Evolutionary conservation across 1,284 basidiomycete species (phyloP), one percentile per base, ranked within the genome.

Genomic region (Puccinia polysora): DNA sequence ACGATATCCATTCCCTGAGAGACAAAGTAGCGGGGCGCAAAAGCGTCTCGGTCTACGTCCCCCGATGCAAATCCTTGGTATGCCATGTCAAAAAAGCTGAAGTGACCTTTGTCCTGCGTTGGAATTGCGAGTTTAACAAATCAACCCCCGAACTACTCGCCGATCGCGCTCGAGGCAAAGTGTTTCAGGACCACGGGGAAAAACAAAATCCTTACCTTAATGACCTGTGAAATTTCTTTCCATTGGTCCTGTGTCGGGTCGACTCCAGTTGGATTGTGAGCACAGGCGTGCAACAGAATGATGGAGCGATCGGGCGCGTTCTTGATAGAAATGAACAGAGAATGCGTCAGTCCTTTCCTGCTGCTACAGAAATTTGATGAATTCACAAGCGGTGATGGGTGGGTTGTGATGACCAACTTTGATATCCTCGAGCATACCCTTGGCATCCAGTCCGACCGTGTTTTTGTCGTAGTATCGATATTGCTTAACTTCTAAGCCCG

Each of bases 71-170:
- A 80, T 65, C 80, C 80, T 76, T 81, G 78, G 76, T 83, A 98
- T 36, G 96, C 96, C 91, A 93, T 96, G 82, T 91, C 91, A 80
- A 94, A 92, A 85, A 92, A 90, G 75, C 91, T 89, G 86, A 94
- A 93, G 75, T 91, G 85, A 75, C 86, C 85, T 83, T 87, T 91
- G 82, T 91, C 89, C 78, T 80, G 40, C 40, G 18, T 43, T 43
- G 18, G 50, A 30, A 43, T 20, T 7, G 34, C 25, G 23, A 30
- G 4, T 45, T 20, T 55, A 25, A 18, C 20, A 20, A 34, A n/a
- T 18, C 60, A 65, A 47, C 43, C 40, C 20, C 32, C 47, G 6
- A 45, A 38, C 6, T 7, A 43, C 23, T 59, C 63, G 49, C 6
- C 8, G 32, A 38, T 36, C 40, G 38, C 18, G 15, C 10, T 32